Conservation (phyloP, 2,329 filamentous ascomycete genomes). For the Colletotrichum endophyticum region DNA sequence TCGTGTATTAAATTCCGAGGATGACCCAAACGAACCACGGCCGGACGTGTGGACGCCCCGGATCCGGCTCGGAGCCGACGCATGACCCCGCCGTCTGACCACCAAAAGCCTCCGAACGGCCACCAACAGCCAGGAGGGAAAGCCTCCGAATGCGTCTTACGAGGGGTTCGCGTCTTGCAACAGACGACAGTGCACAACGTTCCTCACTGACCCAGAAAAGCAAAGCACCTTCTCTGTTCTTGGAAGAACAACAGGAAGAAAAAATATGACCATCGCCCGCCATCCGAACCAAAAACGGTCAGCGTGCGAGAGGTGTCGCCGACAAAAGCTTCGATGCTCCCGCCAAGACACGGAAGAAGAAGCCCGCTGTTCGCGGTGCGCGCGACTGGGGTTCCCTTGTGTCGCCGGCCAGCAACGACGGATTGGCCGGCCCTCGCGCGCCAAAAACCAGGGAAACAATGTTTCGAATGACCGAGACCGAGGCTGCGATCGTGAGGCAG, state of each 20-base stretch:
- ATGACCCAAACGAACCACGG: background rate
- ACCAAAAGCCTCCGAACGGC: background rate
- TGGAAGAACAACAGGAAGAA: background rate
- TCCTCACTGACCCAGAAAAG: background rate
- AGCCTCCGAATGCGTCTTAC: background rate
- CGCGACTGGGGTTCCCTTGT: conserved; percentile 31
- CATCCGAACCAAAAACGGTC: conserved; percentile 37
- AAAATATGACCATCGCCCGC: background rate
- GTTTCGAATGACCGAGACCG: background rate
- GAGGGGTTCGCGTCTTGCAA: background rate
- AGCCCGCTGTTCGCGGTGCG: conserved; percentile 31
- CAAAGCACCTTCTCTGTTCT: background rate
- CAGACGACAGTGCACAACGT: background rate
- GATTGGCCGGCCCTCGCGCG: conserved; percentile 31
- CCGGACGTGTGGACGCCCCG: background rate
- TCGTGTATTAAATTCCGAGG: background rate
- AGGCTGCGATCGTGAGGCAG: background rate
- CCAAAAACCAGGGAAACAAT: background rate
- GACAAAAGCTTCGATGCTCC: conserved; percentile 35
- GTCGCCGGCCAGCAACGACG: conserved; percentile 32
- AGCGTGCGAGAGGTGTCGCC: conserved; percentile 36
- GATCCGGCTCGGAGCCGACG: background rate
- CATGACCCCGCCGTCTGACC: background rate
- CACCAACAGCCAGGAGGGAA: background rate
- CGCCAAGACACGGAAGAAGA: conserved; percentile 23